These are phyloP conservation scores for Strigomonas galati DNA, from an alignment of 208 protist species.

Conservation along the genomic window DNA sequence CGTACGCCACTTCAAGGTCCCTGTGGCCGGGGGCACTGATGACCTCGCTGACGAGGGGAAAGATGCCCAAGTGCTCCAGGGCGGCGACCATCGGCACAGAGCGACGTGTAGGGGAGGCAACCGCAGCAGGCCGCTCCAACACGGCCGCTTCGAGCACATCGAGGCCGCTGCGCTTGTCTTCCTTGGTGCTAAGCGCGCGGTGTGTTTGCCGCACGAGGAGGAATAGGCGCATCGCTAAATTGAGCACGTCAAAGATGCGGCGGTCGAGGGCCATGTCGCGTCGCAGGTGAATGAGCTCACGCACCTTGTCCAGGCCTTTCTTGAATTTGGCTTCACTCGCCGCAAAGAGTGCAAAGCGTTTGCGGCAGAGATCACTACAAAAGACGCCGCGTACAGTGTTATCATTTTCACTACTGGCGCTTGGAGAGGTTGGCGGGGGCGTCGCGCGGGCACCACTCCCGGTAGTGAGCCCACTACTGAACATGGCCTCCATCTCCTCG, in stretches of 20 bases:
- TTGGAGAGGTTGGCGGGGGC: no score
- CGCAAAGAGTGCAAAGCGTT: constrained; percentile 33
- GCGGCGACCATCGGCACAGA: no score
- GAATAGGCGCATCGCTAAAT: constrained; percentile 69
- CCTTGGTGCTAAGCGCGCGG: constrained; percentile 34
- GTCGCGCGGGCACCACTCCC: no score
- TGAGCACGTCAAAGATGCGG: constrained; percentile 60
- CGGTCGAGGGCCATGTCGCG: no score
- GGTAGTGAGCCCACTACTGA: no score
- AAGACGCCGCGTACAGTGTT: no score
- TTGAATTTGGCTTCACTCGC: constrained; percentile 39
- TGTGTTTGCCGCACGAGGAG: constrained; percentile 65
- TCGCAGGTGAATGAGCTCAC: no score
- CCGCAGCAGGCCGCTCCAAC: no score
- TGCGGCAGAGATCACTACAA: constrained; percentile 4
- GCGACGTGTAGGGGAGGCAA: no score
- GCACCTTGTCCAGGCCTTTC: constrained; percentile 29
- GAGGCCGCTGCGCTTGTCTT: constrained; percentile 12
- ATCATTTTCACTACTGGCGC: no score
- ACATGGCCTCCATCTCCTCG: constrained; percentile 1
- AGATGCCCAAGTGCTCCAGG: constrained; percentile 29
- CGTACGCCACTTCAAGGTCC: constrained; percentile 27
- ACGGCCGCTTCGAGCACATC: constrained; percentile 21
- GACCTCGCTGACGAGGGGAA: constrained; percentile 25
- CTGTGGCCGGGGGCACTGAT: constrained; percentile 12